Evolutionary conservation across 2,329 filamentous ascomycete species (phyloP), one percentile per base, ranked within the genome.

Genomic region (Botryotinia globosa): DNA sequence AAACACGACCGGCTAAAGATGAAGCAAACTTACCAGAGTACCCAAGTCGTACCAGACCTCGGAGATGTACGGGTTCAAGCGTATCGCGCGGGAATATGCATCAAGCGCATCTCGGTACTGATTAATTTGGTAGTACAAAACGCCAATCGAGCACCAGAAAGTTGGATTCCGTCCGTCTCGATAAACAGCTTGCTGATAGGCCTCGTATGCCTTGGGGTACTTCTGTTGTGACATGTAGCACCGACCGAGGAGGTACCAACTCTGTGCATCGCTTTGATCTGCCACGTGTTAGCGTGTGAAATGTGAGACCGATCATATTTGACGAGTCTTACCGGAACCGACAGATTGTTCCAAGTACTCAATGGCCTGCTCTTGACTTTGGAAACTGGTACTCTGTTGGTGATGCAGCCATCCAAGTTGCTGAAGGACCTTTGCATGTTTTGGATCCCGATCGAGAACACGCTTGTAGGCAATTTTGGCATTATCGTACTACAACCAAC

Each of bases 211-310:
- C 82, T 98, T 98, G 79, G 95, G 95, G 79, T 98, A 98, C 82
- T 98, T 98, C 82, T 97, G 94, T 83, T 98, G 95, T 77, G 95
- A 97, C 96, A 99, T 98, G 86, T 98, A 99, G 85, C 96, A 98
- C 78, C 96, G 91, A 61, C 96, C 96, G 69, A 99, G 90, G 42
- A 99, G 88, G 83, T 99, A 99, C 96, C 96, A 99, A 84, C 95
- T 98, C 83, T 98, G 96, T 37, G 96, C 94, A 83, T 98, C 96
- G 76, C 87, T 92, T 83, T 97, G 94, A 80, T 99, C 95, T 95
- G 81, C 74, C 78, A 79, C 79, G 78, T 80, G 78, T 81, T 79
- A 81, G 79, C 71, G 72, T 75, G 74, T 77, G 72, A 69, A 75
- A 76, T 76, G 74, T 65, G 63, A 75, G 72, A 76, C 64, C 67